These are phyloP conservation scores for Microdochium trichocladiopsis DNA, from an alignment of 2,329 filamentous ascomycete species.

Conservation along the genomic window DNA sequence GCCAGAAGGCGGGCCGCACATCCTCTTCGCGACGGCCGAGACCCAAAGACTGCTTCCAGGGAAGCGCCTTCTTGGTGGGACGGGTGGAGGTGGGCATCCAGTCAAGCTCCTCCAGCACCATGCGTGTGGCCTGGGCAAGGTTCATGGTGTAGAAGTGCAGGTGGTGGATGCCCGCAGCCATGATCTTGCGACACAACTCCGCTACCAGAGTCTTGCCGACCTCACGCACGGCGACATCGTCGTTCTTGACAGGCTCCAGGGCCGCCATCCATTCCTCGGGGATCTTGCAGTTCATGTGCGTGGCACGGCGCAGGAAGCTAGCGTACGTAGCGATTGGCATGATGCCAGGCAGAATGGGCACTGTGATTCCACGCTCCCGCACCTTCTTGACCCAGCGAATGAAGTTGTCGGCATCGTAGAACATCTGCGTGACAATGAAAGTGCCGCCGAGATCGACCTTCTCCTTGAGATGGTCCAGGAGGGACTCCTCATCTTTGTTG, in stretches of 20 bases:
- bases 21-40: slow-evolving; percentile 87
- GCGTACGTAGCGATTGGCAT: slow-evolving; percentile 96
- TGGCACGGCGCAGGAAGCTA: slow-evolving; percentile 81
- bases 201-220: slow-evolving; percentile 83
- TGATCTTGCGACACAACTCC: slow-evolving; percentile 80
- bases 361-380: slow-evolving; percentile 72
- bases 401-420: slow-evolving; percentile 97
- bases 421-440: slow-evolving; percentile 98
- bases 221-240: slow-evolving; percentile 86
- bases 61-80: slow-evolving; percentile 81
- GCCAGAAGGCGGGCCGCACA: slow-evolving; percentile 97
- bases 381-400: slow-evolving; percentile 84
- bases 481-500: slow-evolving; percentile 74
- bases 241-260: slow-evolving; percentile 91
- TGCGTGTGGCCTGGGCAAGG: slow-evolving; percentile 83
- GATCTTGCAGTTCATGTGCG: slow-evolving; percentile 83
- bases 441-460: slow-evolving; percentile 91
- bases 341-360: slow-evolving; percentile 82
- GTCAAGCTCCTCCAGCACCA: slow-evolving; percentile 85
- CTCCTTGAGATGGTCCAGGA: slow-evolving; percentile 91
- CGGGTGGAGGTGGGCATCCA: slow-evolving; percentile 72
- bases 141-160: slow-evolving; percentile 99
- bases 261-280: slow-evolving; percentile 74
- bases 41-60: slow-evolving; percentile 92
- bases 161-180: slow-evolving; percentile 76